Conservation (phyloP, 305 asterid genomes). For the Ajuga reptans region DNA sequence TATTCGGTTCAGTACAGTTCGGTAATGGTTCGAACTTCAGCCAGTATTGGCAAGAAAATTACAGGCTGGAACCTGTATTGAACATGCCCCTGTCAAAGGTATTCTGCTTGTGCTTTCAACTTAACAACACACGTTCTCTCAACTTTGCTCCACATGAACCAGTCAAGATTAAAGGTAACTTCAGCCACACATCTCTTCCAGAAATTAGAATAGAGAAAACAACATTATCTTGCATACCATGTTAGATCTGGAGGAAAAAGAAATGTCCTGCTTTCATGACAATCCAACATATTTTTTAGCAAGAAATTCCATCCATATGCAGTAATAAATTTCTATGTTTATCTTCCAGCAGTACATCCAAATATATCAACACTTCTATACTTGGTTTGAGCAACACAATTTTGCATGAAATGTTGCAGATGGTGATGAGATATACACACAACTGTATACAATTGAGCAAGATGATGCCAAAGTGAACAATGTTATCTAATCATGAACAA, state of each 20-base stretch:
- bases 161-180: neutral
- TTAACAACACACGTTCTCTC: neutral
- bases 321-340: neutral
- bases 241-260: neutral
- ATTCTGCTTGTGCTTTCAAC: neutral
- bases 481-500: neutral
- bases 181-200: neutral
- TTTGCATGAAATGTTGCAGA: neutral
- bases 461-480: neutral
- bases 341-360: neutral
- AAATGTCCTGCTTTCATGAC: neutral
- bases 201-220: neutral
- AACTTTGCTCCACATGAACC: neutral
- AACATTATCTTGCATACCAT: neutral
- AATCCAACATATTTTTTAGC: neutral
- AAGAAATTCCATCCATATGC: neutral
- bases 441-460: neutral
- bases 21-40: too few relatives aligned
- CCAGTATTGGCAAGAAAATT: too few relatives aligned
- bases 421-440: neutral
- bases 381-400: neutral
- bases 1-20: too few relatives aligned
- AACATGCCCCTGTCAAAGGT: neutral
- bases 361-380: neutral
- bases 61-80: neutral